phyloP scores from a whole-genome alignment of 768 basidiomycete species.

The Piloderma croceum region DNA sequence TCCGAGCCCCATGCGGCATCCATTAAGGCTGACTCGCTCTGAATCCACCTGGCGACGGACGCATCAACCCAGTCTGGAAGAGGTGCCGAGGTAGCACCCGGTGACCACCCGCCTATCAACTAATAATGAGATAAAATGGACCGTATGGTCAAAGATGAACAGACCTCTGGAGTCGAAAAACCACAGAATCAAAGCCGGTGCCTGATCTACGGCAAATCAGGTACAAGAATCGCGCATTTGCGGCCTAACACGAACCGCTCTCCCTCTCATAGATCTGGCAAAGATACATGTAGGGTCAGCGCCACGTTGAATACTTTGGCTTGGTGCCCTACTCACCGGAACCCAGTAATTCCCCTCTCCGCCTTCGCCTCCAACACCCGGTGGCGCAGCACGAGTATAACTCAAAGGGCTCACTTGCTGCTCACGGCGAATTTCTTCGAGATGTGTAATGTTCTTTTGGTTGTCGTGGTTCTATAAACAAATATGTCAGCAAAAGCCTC shows the following conservation, averaged over 20 bases:
- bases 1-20: slow-evolving; percentile 52
- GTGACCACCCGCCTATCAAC: slow-evolving; percentile 52
- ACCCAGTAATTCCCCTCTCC: slow-evolving; percentile 78
- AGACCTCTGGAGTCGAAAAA: slow-evolving; percentile 75
- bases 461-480: slow-evolving; percentile 66
- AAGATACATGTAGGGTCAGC: too few relatives aligned
- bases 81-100: slow-evolving; percentile 36
- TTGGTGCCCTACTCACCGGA: slow-evolving; percentile 38
- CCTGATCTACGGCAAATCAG: slow-evolving; percentile 35
- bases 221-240: too few relatives aligned
- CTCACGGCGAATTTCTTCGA: slow-evolving; percentile 62
- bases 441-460: slow-evolving; percentile 64
- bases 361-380: slow-evolving; percentile 55
- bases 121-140: too few relatives aligned
- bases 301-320: too few relatives aligned
- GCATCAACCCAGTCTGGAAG: slow-evolving; percentile 67
- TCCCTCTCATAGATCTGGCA: slow-evolving; percentile 35
- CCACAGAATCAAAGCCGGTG: slow-evolving; percentile 59
- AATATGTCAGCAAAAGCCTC: slow-evolving; percentile 16
- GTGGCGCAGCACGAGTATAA: slow-evolving; percentile 58
- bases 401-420: slow-evolving; percentile 48
- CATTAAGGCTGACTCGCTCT: slow-evolving; percentile 48
- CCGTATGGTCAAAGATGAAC: too few relatives aligned
- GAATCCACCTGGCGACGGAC: slow-evolving; percentile 58
- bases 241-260: slow-evolving; percentile 28